Base-by-base conservation (phyloP, 345 rosid species). In the Camelina hispida region DNA sequence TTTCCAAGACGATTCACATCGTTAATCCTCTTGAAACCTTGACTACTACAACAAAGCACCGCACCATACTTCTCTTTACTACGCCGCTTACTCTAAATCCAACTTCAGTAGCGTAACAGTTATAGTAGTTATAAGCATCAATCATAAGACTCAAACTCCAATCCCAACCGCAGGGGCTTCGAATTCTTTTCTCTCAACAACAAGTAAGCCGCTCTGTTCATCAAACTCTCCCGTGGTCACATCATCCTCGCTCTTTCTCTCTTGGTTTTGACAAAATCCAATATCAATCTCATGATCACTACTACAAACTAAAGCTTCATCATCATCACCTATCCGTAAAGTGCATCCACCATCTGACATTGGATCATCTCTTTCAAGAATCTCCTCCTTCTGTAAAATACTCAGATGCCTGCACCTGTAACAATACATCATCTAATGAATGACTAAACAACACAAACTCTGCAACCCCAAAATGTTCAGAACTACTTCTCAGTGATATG, bases 91-190 rank as follows among this genome's bases (percentile, higher is more conserved):
- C 91, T 5, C 91, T 76, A 66, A 91, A 91, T 20, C 97, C 95
- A 9, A 78, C 80, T 81, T 91, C 91, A 46, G 83, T 81, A 38
- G 95, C 97, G 51, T 91, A 88, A 72, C 90, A 88, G 44, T 80
- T 91, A 58, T 91, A 91, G 72, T 88, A 91, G 83, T 87, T 86
- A 76, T 91, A 91, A 10, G 89, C 92, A 80, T 88, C 97, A 55
- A 20, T 91, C 92, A 40, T 88, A 88, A 0, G 94, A 80, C 66
- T 91, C 93, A 59, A 91, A 88, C 82, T 91, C 97, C 94, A 88
- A 88, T 85, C n/a, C 94, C 92, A 13, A 88, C 83, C 4, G 89
- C 87, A 1, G 97, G 97, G 6, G 90, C 81, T 51, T 84, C 88
- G 48, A 87, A 88, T 62, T 87, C 86, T 57, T 84, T 88, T 66